These are phyloP conservation scores for Pyrus communis DNA, from an alignment of 306 rosid genomes.

Conservation along the genomic window DNA sequence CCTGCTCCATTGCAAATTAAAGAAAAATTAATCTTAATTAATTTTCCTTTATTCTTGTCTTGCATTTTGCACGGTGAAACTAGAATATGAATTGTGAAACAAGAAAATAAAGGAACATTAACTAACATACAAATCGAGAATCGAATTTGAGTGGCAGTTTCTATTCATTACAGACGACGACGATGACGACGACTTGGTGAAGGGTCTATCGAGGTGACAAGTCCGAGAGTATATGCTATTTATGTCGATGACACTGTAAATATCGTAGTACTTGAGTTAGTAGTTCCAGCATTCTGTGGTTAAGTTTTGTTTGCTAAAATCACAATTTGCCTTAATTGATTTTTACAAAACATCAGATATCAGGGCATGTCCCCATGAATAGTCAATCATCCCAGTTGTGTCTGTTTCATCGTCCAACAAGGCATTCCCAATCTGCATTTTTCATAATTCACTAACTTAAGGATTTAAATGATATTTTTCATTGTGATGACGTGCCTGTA, in stretches of 20 bases:
- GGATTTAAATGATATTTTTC: too few species aligned
- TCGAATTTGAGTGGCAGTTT: neutral
- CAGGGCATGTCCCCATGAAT: constrained; percentile 56
- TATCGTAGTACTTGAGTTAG: constrained; percentile 24
- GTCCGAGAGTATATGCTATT: constrained; percentile 45
- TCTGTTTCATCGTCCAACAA: constrained; percentile 45
- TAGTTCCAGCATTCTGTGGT: constrained; percentile 14
- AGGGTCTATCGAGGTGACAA: constrained; percentile 12
- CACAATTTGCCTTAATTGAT: constrained; percentile 27
- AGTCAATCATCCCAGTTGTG: constrained; percentile 44
- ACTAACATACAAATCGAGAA: neutral
- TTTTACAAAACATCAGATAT: constrained; percentile 38
- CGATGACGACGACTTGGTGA: neutral
- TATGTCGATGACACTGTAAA: constrained; percentile 36
- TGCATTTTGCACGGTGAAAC: too few species aligned
- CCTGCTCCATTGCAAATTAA: constrained; percentile 4
- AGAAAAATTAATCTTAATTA: too few species aligned
- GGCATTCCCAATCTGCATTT: constrained; percentile 44
- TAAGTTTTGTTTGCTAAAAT: constrained; percentile 19
- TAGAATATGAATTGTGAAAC: too few species aligned
- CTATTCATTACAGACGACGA: neutral
- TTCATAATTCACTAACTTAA: neutral
- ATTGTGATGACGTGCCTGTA: too few species aligned
- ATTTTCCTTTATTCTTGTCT: too few species aligned
- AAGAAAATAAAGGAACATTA: neutral